A percentile compares a stretch with the other conserved stretches of the same genome.
phyloP scores from a whole-genome alignment of 2,329 filamentous ascomycete species.

The Ilyonectria sp. region DNA sequence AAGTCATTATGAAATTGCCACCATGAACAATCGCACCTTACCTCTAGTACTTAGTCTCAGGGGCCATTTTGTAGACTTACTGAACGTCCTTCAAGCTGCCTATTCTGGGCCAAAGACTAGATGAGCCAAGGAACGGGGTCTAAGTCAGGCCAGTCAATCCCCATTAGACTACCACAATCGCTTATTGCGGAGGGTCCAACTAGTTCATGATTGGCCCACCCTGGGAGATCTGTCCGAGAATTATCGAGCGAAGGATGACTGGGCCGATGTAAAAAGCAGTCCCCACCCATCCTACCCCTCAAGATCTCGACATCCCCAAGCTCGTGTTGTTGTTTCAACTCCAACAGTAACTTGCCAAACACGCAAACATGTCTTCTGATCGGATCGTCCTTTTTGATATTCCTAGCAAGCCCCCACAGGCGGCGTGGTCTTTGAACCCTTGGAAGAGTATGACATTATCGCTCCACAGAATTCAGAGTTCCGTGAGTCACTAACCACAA shows the following conservation, averaged over 20 bases:
- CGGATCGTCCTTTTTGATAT: constrained; percentile 74
- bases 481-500: constrained; percentile 12
- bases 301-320: neutral
- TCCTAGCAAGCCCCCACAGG: constrained; percentile 64
- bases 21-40: no score
- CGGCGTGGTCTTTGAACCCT: constrained; percentile 77
- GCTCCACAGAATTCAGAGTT: constrained; percentile 26
- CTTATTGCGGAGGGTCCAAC: neutral
- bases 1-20: no score
- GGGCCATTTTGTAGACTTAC: no score
- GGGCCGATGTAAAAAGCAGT: neutral
- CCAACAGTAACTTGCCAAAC: neutral
- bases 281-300: neutral
- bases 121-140: no score
- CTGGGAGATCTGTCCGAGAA: no score
- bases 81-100: no score
- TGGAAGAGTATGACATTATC: constrained; percentile 72
- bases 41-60: no score
- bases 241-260: neutral
- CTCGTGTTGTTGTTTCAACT: neutral
- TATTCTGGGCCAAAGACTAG: no score
- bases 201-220: neutral
- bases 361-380: constrained; percentile 48
- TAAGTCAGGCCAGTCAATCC: no score
- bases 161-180: no score